phyloP scores from a whole-genome alignment of 495 filamentous ascomycete genomes.

The Usnea hakonensis region DNA sequence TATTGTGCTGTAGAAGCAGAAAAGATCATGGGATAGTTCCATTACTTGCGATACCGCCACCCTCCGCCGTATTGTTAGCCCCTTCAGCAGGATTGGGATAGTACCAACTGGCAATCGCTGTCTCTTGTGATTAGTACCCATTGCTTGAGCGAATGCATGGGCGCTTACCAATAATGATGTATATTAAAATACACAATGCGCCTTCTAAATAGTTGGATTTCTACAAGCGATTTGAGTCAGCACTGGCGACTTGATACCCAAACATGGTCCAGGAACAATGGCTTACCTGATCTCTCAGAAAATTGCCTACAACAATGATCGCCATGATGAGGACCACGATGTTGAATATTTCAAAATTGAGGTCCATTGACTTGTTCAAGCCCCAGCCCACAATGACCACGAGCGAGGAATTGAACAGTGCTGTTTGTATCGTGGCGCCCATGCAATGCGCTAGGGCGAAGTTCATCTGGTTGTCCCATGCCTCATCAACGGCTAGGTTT shows the following conservation, averaged over 20 bases:
- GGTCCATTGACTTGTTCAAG: constrained; percentile 57
- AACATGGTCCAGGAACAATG: background rate
- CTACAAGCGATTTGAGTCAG: background rate
- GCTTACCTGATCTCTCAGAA: constrained; percentile 55
- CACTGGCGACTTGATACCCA: background rate
- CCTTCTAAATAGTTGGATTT: constrained; percentile 80
- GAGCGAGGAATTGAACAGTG: constrained; percentile 78
- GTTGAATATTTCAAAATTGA: constrained; percentile 87
- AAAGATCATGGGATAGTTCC: background rate
- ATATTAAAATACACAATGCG: constrained; percentile 57
- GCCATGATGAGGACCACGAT: constrained; percentile 78
- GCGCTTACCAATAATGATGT: constrained; percentile 46
- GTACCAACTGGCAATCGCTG: constrained; percentile 21
- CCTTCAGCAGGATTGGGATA: constrained; percentile 11
- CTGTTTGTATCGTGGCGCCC: constrained; percentile 82
- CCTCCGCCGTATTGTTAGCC: constrained; percentile 1
- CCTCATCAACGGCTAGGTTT: constrained; percentile 67
- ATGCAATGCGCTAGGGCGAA: constrained; percentile 87
- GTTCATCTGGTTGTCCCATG: constrained; percentile 81
- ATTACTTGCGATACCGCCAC: background rate
- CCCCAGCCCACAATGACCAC: constrained; percentile 83
- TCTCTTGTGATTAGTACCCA: background rate
- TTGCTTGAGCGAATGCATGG: background rate
- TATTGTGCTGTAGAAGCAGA: background rate
- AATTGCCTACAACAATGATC: constrained; percentile 79